A percentile compares a stretch with the other conserved stretches of the same genome.
phyloP scores from a whole-genome alignment of 768 basidiomycete species.

The Grammothele lineata region DNA sequence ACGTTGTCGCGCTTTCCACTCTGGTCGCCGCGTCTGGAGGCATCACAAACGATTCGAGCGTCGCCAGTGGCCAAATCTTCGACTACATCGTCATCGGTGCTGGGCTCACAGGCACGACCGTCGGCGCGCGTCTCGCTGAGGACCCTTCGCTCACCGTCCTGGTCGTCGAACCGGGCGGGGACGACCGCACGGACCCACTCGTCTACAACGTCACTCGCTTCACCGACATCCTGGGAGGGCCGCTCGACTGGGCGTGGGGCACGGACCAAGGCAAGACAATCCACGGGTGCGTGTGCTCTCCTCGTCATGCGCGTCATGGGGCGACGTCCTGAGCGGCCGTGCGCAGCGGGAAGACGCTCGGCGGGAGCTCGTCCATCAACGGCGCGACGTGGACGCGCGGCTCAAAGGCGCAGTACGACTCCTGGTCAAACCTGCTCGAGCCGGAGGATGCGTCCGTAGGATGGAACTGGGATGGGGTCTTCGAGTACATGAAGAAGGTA shows the following conservation, averaged over 20 bases:
- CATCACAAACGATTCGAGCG: background rate
- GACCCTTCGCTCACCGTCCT: slow-evolving; percentile 4
- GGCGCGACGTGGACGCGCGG: background rate
- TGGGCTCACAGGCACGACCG: slow-evolving; percentile 4
- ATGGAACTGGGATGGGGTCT: slow-evolving; percentile 22
- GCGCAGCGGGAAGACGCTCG: slow-evolving; percentile 40
- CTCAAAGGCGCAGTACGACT: slow-evolving; percentile 1
- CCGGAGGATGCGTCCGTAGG: background rate
- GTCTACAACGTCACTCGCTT: slow-evolving; percentile 46
- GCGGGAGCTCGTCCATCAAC: slow-evolving; percentile 26
- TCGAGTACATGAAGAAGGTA: slow-evolving; percentile 21
- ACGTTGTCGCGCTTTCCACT: too few species aligned
- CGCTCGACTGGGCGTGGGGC: slow-evolving; percentile 28
- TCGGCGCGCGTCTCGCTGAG: slow-evolving; percentile 13
- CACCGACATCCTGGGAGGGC: slow-evolving; percentile 36
- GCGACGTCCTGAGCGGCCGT: too few species aligned
- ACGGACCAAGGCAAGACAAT: background rate
- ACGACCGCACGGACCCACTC: slow-evolving; percentile 38
- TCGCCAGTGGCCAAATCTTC: slow-evolving; percentile 1
- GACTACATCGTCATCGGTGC: slow-evolving; percentile 15
- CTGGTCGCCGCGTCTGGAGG: too few species aligned
- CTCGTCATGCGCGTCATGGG: too few species aligned
- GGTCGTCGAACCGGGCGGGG: slow-evolving; percentile 21
- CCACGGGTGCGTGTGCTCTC: slow-evolving; percentile 31
- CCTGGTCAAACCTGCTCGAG: slow-evolving; percentile 15